A percentile compares a stretch with the other conserved stretches of the same genome.
Conservation (phyloP, 1,284 basidiomycete genomes). For the Ceratobasidium sp. region DNA sequence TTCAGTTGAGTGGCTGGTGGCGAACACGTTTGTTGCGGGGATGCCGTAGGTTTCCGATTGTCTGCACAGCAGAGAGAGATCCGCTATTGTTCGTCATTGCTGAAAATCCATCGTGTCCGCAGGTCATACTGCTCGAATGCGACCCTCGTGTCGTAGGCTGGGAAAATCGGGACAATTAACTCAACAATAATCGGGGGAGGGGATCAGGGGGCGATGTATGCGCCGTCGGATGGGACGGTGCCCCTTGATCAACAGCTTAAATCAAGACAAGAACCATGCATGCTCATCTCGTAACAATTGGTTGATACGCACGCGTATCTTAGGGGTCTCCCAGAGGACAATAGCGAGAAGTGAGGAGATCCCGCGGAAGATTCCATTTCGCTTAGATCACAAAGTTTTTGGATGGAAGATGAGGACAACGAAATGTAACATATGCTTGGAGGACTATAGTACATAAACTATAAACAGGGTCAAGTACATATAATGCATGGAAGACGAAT, state of each 20-base stretch:
- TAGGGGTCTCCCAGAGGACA: not conserved
- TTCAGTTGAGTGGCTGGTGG: not conserved
- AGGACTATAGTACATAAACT: slow-evolving; percentile 11
- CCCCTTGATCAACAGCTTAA: not conserved
- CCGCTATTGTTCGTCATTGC: not conserved
- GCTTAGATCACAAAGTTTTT: not conserved
- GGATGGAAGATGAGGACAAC: not conserved
- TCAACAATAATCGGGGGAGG: not conserved
- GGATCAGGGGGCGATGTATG: not conserved
- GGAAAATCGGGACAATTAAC: not conserved
- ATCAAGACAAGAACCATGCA: not conserved
- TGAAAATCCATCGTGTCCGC: not conserved
- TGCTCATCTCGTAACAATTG: not conserved
- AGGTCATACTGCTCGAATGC: not conserved
- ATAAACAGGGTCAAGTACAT: not conserved
- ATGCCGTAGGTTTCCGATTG: not conserved
- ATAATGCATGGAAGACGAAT: not conserved
- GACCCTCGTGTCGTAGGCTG: not conserved
- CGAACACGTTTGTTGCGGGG: not conserved
- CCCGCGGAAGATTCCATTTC: not conserved
- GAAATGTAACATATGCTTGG: slow-evolving; percentile 1
- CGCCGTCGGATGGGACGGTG: too few species aligned
- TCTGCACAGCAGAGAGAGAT: not conserved
- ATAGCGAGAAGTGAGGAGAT: slow-evolving; percentile 13
- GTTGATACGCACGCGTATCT: not conserved